phyloP scores from a whole-genome alignment of 1,284 basidiomycete genomes.

The Heterobasidion parviporum region DNA sequence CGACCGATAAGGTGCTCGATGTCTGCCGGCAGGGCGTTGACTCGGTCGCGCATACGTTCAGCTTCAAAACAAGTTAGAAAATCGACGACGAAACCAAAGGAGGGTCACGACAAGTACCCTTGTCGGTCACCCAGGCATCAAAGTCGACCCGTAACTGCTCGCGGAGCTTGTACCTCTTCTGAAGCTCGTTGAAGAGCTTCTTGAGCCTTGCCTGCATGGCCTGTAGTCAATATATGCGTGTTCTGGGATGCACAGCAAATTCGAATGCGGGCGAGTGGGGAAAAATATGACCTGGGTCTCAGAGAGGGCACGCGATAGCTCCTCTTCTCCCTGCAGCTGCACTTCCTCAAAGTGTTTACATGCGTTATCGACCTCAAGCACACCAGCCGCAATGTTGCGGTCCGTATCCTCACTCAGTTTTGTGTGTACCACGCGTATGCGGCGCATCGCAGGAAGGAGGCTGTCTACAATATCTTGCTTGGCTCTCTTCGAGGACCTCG shows the following conservation, averaged over 20 bases:
- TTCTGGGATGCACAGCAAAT: background rate
- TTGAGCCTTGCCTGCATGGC: constrained; percentile 1
- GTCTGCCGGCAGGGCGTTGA: constrained; percentile 7
- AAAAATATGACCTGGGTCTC: background rate
- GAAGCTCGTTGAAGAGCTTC: constrained; percentile 4
- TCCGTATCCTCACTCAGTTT: background rate
- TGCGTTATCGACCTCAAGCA: background rate
- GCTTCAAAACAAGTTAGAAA: background rate
- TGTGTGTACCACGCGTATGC: background rate
- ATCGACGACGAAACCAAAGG: background rate
- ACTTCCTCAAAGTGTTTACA: constrained; percentile 1
- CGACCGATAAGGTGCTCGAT: constrained; percentile 4
- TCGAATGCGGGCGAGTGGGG: background rate
- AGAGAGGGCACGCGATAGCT: background rate
- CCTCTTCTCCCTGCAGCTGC: background rate
- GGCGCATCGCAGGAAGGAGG: constrained; percentile 1
- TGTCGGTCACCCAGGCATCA: constrained; percentile 6
- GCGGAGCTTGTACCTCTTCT: constrained; percentile 1
- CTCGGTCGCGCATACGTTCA: constrained; percentile 8
- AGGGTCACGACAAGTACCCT: constrained; percentile 2
- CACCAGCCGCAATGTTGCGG: background rate
- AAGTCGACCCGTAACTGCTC: constrained; percentile 5
- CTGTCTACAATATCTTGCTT: background rate
- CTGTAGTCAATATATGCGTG: background rate
- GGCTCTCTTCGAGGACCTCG: background rate